Evolutionary conservation across 176 grass and related monocot species (phyloP).

Genomic region (Avena atlantica): DNA sequence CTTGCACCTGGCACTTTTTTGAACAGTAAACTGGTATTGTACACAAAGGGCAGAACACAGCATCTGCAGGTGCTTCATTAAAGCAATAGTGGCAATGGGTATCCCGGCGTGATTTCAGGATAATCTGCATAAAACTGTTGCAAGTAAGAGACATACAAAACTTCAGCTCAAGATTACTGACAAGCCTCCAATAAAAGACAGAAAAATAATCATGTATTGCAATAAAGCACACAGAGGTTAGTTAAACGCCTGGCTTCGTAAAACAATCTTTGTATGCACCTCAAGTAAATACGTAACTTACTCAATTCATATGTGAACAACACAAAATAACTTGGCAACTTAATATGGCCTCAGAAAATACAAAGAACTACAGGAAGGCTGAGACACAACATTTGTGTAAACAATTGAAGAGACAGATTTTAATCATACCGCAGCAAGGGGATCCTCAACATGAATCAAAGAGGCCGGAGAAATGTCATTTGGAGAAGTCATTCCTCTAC

Average conservation of each 20-base stretch:
- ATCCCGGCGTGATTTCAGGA: constrained; percentile 72
- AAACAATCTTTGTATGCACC: constrained; percentile 2
- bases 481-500: constrained; percentile 77
- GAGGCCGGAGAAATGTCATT: constrained; percentile 70
- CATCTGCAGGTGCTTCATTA: constrained; percentile 69
- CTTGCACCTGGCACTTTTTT: constrained; percentile 63
- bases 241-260: constrained; percentile 14
- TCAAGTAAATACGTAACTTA: constrained; percentile 17
- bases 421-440: constrained; percentile 76
- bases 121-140: constrained; percentile 71
- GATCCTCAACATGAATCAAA: constrained; percentile 83
- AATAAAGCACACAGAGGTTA: constrained; percentile 20
- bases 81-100: constrained; percentile 92
- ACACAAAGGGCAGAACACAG: constrained; percentile 74
- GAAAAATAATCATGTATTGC: constrained; percentile 1
- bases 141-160: constrained; percentile 56
- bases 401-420: constrained; percentile 14
- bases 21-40: constrained; percentile 94
- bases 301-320: constrained; percentile 24
- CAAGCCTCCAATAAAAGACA: constrained; percentile 7
- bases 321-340: constrained; percentile 10
- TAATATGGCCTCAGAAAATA: neutral
- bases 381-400: constrained; percentile 25
- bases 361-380: constrained; percentile 19
- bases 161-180: constrained; percentile 33